Evolutionary conservation across 2,329 filamentous ascomycete species (phyloP), one percentile per base, ranked within the genome.

Genomic region (Fusarium floridanum): DNA sequence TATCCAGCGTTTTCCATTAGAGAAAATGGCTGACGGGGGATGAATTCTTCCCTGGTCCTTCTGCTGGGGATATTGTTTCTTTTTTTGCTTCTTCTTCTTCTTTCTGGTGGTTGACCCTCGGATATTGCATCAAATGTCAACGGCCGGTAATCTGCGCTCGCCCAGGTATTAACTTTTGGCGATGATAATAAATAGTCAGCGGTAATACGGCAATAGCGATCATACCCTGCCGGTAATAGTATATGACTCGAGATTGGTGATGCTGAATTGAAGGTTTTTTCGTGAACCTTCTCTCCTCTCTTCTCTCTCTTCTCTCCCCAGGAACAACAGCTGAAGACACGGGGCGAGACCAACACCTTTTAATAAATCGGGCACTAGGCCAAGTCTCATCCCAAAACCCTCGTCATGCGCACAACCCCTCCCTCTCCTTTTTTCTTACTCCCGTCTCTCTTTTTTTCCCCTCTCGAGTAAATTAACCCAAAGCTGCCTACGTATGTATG

Each of bases 61-160:
- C 27, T 50, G 45, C 16, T 17, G 48, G 24, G 24, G 48, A 53
- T 53, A 53, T 53, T 24, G 16, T 53, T 53, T 53, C 48, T 53
- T 53, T 14, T 41, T 43, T 20, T 43, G 27, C 27, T 29, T 29
- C 27, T 24, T 16, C 32, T 27, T 20, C 20, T 22, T 37, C 60
- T 74, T 71, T 67, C 57, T 48, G 48, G 48, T 53, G 22, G 48
- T 53, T 53, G 48, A 53, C 48, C 48, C 48, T 61, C 20, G 41
- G 62, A 37, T 39, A 63, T 55, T 45, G 16, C 24, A 50, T 72
- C 27, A 59, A 64, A 75, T 66, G 67, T 64, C 61, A 34, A 69
- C 68, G 61, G 72, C 67, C 71, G 71, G 72, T 66, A 70, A 74
- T 74, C 74, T 74, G 72, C 72, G 72, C 72, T 74, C 68, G 72